Percentiles rank a stretch among this genome's conserved stretches.
phyloP scores from a whole-genome alignment of 495 filamentous ascomycete genomes.

The Neurospora intermedia region DNA sequence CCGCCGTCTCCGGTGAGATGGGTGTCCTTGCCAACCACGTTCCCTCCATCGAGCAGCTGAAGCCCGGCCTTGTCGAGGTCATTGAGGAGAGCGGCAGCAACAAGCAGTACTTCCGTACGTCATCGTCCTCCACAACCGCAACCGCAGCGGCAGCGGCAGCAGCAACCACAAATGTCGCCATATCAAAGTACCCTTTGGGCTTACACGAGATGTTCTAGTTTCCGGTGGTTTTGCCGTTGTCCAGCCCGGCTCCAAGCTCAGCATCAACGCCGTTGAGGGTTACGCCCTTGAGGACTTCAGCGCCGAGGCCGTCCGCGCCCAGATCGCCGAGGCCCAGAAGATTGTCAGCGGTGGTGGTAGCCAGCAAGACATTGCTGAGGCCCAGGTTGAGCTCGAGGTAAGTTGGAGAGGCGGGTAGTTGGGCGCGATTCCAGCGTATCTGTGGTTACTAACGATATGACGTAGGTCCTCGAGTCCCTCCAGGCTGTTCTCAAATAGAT shows the following conservation, averaged over 20 bases:
- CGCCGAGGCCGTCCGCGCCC: conserved; percentile 64
- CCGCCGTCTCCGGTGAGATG: conserved; percentile 98
- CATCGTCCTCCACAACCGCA: not conserved
- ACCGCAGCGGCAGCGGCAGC: not conserved
- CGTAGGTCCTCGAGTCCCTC: conserved; percentile 43
- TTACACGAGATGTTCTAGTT: conserved; percentile 40
- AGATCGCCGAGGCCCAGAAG: conserved; percentile 91
- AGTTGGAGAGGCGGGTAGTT: conserved; percentile 2
- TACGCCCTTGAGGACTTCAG: conserved; percentile 94
- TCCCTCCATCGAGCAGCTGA: conserved; percentile 96
- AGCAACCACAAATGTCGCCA: conserved; percentile 1
- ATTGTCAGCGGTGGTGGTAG: conserved; percentile 82
- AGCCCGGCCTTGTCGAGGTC: conserved; percentile 89
- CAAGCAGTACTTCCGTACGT: conserved; percentile 98
- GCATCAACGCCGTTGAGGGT: conserved; percentile 96
- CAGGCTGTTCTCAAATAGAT: conserved; percentile 65
- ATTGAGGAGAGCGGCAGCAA: conserved; percentile 80
- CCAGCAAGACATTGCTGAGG: conserved; percentile 96
- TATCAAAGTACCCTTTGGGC: conserved; percentile 8
- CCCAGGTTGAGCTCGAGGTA: conserved; percentile 98
- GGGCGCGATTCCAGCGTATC: not conserved
- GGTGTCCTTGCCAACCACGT: conserved; percentile 98
- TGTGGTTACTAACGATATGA: not conserved
- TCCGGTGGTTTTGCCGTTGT: conserved; percentile 96
- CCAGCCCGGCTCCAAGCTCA: conserved; percentile 87